phyloP scores from a whole-genome alignment of 306 rosid genomes.

The Oxytropis ochrocephala region DNA sequence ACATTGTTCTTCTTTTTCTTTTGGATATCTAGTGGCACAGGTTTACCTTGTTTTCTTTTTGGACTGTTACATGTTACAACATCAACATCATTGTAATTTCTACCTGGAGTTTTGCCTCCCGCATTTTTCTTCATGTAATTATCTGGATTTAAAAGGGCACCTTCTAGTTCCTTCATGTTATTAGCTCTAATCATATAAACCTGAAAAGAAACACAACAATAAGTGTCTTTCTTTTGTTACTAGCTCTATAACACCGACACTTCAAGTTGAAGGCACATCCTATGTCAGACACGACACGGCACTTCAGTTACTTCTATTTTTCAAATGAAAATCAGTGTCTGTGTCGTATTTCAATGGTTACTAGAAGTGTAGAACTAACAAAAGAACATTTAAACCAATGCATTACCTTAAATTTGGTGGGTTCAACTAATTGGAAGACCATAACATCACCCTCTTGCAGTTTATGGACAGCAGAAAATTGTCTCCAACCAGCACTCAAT shows the following conservation, averaged over 20 bases:
- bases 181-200: conserved; percentile 57
- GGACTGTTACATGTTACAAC: conserved; percentile 17
- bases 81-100: conserved; percentile 25
- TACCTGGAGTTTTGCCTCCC: conserved; percentile 58
- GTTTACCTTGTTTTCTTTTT: conserved; percentile 37
- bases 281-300: too few relatives aligned
- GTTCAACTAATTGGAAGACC: conserved; percentile 79
- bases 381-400: neutral
- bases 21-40: conserved; percentile 25
- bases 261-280: too few relatives aligned
- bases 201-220: conserved; percentile 27
- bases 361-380: neutral
- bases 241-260: neutral
- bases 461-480: conserved; percentile 73
- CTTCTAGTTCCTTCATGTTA: conserved; percentile 52
- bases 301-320: too few relatives aligned
- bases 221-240: neutral
- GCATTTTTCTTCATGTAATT: conserved; percentile 31
- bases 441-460: conserved; percentile 81
- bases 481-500: conserved; percentile 94
- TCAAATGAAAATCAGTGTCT: too few relatives aligned
- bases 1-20: conserved; percentile 38
- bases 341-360: too few relatives aligned
- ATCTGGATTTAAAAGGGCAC: conserved; percentile 44
- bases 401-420: conserved; percentile 72